These are phyloP conservation scores for Nakaseomyces kungkrabaensis DNA, from an alignment of 1,139 yeast genomes.

Conservation along the genomic window DNA sequence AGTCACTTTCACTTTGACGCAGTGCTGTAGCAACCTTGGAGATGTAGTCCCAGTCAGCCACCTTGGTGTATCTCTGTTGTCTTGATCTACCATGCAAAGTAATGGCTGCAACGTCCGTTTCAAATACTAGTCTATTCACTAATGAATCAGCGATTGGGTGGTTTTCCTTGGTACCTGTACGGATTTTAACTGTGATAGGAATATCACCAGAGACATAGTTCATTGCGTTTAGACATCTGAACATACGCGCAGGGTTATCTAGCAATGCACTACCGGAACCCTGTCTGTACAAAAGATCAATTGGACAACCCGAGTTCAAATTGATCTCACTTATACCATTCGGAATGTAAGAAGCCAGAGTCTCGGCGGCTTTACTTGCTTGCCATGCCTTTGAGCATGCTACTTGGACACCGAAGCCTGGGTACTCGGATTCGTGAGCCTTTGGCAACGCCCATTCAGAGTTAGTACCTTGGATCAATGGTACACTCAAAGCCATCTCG, in stretches of 20 bases:
- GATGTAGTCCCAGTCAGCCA: slow-evolving; percentile 90
- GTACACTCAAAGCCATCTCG: slow-evolving; percentile 85
- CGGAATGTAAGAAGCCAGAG: slow-evolving; percentile 34
- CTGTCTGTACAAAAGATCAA: slow-evolving; percentile 78
- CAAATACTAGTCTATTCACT: slow-evolving; percentile 59
- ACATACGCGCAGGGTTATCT: slow-evolving; percentile 77
- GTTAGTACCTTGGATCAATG: slow-evolving; percentile 79
- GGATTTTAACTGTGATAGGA: slow-evolving; percentile 83
- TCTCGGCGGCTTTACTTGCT: slow-evolving; percentile 84
- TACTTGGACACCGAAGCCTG: slow-evolving; percentile 89
- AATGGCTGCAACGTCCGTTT: slow-evolving; percentile 80
- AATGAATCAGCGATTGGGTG: slow-evolving; percentile 78
- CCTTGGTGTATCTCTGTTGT: slow-evolving; percentile 84
- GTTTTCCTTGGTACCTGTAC: slow-evolving; percentile 82
- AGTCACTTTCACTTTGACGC: slow-evolving; percentile 40
- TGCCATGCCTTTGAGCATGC: slow-evolving; percentile 93
- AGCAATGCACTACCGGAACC: slow-evolving; percentile 94
- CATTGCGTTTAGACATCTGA: slow-evolving; percentile 80
- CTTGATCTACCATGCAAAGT: slow-evolving; percentile 94
- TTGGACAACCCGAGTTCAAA: slow-evolving; percentile 95
- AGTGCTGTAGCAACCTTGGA: slow-evolving; percentile 62
- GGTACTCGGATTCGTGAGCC: slow-evolving; percentile 72
- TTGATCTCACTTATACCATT: slow-evolving; percentile 60
- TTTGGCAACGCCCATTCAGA: slow-evolving; percentile 97
- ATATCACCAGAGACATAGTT: slow-evolving; percentile 77